Percentiles rank a stretch among this genome's conserved stretches.
These are phyloP conservation scores for Hypericum androsaemum DNA, from an alignment of 345 rosid species.

Conservation along the genomic window DNA sequence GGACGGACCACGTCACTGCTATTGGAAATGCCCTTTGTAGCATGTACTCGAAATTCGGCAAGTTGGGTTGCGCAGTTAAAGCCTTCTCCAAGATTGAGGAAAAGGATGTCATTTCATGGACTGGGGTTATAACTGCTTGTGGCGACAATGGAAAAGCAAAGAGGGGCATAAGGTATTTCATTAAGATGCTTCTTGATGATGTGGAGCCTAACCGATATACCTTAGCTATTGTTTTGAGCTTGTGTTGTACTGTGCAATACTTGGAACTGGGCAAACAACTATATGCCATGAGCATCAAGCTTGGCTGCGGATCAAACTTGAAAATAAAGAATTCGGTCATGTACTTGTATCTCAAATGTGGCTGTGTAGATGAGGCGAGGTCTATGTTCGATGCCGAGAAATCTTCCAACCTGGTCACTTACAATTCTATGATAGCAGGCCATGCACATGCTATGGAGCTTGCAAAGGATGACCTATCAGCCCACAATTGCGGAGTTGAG, in stretches of 20 bases:
- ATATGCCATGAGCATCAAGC: conserved; percentile 34
- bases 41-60: conserved; percentile 40
- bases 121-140: conserved; percentile 38
- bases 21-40: conserved; percentile 55
- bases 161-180: conserved; percentile 32
- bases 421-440: conserved; percentile 56
- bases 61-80: conserved; percentile 28
- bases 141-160: conserved; percentile 30
- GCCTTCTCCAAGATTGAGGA: conserved; percentile 31
- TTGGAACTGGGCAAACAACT: conserved; percentile 31
- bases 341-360: conserved; percentile 45
- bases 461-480: conserved; percentile 28
- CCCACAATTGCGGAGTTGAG: conserved; percentile 30
- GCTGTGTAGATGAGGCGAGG: conserved; percentile 30
- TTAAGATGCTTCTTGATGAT: conserved; percentile 32
- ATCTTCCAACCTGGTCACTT: conserved; percentile 35
- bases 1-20: conserved; percentile 29
- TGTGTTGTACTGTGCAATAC: conserved; percentile 29
- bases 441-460: conserved; percentile 40
- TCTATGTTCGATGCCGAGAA: conserved; percentile 24
- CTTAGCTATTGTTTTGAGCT: conserved; percentile 35
- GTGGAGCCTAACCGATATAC: conserved; percentile 48
- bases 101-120: conserved; percentile 51
- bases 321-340: conserved; percentile 31
- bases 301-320: conserved; percentile 26